Evolutionary conservation across 2,329 filamentous ascomycete genomes (phyloP), one percentile per base, ranked within the genome.

Genomic region (Diplodia intermedia): DNA sequence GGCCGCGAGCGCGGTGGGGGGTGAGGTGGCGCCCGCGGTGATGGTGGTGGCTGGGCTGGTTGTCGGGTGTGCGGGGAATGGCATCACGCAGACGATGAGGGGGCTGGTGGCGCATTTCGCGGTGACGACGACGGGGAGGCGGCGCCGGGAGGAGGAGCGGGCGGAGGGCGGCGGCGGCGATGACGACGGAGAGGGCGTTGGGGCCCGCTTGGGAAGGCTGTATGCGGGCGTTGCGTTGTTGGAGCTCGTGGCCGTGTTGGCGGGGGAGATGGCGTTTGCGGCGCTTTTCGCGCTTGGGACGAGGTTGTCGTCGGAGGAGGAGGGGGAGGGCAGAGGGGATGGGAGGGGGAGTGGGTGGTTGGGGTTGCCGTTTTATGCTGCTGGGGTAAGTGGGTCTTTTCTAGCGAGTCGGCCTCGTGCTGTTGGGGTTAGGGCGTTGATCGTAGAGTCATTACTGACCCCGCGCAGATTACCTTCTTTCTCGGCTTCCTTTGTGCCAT

Each of bases 61-160:
- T 5, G 29, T 61, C 3, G 38, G n/a, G 29, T 23, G 40, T 14
- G 43, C 33, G 9, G 65, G 65, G 23, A 67, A 67, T 14, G 65
- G 65, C 8, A 67, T 67, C 8, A 67, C 65, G 20, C 65, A 67
- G 36, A 61, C 55, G 11, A 67, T 67, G 65, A 55, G 65, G 26
- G 55, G 65, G 9, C 29, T 67, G 26, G 65, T 67, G 18, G 65
- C 65, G 23, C 54, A 67, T 18, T 67, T 67, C 36, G 54, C 54
- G 26, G 26, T 26, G 26, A 2, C 23, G 23, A 0, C 26, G 26
- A n/a, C 20, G 26, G 29, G 26, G 40, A 1, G 33, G 33, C 33
- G 33, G 7, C 33, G 33, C 1, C 8, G 33, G 33, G 33, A 11
- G 33, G 33, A 11, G 9, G 3, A n/a, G n/a, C n/a, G 6, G 1